Conservation (phyloP, 2,329 filamentous ascomycete genomes). For the Verticillium klebahnii region DNA sequence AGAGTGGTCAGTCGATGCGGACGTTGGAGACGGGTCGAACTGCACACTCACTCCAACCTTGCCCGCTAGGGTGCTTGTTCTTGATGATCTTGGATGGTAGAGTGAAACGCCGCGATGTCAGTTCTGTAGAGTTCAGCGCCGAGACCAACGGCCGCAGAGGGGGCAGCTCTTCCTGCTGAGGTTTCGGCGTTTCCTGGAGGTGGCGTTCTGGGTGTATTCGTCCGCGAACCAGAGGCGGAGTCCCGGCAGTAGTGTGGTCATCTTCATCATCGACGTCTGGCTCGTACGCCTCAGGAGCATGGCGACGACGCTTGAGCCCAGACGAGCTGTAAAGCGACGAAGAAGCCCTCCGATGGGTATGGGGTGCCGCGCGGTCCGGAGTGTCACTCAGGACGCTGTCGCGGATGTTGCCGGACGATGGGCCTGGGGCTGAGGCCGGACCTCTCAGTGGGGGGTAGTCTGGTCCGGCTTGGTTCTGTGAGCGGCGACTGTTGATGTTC, state of each 20-base stretch:
- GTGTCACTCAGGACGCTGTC: not conserved
- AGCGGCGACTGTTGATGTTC: not conserved
- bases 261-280: not conserved
- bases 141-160: slow-evolving; percentile 6
- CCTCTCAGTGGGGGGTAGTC: not conserved
- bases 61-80: slow-evolving; percentile 22
- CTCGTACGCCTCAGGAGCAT: not conserved
- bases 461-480: not conserved
- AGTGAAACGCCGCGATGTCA: slow-evolving; percentile 2
- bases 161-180: slow-evolving; percentile 22
- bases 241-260: not conserved
- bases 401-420: not conserved
- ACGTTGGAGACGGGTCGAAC: not conserved
- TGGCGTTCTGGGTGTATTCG: slow-evolving; percentile 9
- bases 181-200: slow-evolving; percentile 26
- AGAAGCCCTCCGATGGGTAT: not conserved
- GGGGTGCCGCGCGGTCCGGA: not conserved
- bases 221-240: slow-evolving; percentile 4
- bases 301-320: not conserved
- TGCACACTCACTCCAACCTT: slow-evolving; percentile 29
- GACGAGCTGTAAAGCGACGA: not conserved
- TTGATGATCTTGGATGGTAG: slow-evolving; percentile 22
- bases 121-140: not conserved
- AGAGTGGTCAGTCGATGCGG: not conserved
- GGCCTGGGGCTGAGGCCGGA: not conserved